Evolutionary conservation across 1,139 yeast species (phyloP), one percentile per base, ranked within the genome.

Genomic region (Diutina neorugosa): DNA sequence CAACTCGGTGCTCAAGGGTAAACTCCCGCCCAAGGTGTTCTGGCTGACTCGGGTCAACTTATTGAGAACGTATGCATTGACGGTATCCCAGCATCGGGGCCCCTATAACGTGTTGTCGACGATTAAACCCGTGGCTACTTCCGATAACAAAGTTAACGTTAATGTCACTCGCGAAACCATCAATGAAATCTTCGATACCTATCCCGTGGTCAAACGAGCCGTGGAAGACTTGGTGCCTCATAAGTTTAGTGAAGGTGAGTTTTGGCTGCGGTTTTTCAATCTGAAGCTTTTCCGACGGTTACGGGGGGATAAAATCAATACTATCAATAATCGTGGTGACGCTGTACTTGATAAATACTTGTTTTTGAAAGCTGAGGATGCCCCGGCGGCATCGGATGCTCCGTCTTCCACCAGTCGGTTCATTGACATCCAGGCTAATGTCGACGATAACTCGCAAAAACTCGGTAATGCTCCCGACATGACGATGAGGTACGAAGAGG

Each of bases 181-280:
- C 62, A 84, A 82, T 56, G 96, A 88, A 59, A 90, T 94, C 25
- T 91, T 93, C 63, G 88, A 85, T 53, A 96, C 94, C 56, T 93
- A 93, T 63, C 98, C 98, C 0, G 80, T 91, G 42, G 94, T 93
- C n/a, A 81, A 87, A 56, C 83, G 80, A 57, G 98, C 98, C 0
- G 93, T 86, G 63, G 82, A 81, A 57, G 98, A 93, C 56, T 81
- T 84, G 56, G 98, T 94, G 1, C 98, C 98, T 0, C 62, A 60
- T 2, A 84, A 84, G 57, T 76, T 93, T 56, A 77, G 80, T 52
- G 98, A 91, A 65, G 93, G 94, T 43, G 96, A 87, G 62, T 93
- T 93, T 61, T 93, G 99, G 98, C 86, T 96, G n/a, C 74, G 98
- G 57, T 94, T 93, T 63, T 93, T 93, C 72, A 84, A 88, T 61